Evolutionary conservation across 768 basidiomycete genomes (phyloP).

Genomic region (Cubamyces sp.): DNA sequence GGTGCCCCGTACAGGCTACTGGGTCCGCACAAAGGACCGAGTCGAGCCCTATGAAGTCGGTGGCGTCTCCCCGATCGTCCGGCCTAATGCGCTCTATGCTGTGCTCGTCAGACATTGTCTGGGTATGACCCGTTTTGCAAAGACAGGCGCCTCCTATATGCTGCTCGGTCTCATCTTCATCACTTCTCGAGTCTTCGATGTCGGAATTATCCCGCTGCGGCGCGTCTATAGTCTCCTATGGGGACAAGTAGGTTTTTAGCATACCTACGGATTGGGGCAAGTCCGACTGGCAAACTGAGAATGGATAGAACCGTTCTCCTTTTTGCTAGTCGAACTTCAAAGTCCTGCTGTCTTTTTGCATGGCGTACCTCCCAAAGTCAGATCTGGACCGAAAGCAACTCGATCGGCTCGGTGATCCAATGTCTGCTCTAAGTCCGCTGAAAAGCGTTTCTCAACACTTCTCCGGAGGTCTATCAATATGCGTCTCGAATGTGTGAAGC

Average conservation of each 20-base stretch:
- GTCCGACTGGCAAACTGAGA: too few species aligned
- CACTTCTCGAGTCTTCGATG: slow-evolving; percentile 5
- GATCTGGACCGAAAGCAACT: too few species aligned
- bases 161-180: not conserved
- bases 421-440: too few species aligned
- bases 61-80: slow-evolving; percentile 8
- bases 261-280: too few species aligned
- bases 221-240: not conserved
- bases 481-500: not conserved
- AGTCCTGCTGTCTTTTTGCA: too few species aligned
- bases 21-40: not conserved
- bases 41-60: slow-evolving; percentile 6
- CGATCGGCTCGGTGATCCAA: too few species aligned
- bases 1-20: not conserved
- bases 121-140: not conserved
- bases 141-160: not conserved
- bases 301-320: too few species aligned
- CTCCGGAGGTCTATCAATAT: too few species aligned
- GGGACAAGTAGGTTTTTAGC: not conserved
- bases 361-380: too few species aligned
- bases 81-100: not conserved
- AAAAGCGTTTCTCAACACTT: too few species aligned
- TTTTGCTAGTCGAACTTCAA: too few species aligned
- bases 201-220: not conserved
- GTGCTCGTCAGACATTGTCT: not conserved